phyloP scores from a whole-genome alignment of 163 green algal genomes.

The Scenedesmus sp. region DNA sequence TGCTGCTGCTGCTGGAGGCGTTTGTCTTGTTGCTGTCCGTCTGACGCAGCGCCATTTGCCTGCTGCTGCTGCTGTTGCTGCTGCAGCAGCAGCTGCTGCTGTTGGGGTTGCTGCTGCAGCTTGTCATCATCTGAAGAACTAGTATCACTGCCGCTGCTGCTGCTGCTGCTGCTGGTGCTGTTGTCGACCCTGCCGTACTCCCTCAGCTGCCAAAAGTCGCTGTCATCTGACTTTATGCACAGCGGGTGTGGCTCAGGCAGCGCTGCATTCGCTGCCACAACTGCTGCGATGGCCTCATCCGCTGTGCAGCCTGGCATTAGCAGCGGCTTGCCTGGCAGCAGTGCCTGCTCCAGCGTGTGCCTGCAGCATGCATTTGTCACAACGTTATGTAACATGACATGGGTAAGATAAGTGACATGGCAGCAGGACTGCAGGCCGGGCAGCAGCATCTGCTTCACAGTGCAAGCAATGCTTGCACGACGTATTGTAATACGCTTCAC shows the following conservation, averaged over 20 bases:
- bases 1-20: neutral
- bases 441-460: neutral
- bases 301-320: slow-evolving; percentile 10
- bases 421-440: too few species aligned
- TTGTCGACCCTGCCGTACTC: neutral
- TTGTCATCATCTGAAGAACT: too few species aligned
- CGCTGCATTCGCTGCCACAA: slow-evolving; percentile 24
- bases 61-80: neutral
- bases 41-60: neutral
- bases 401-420: too few species aligned
- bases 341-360: slow-evolving; percentile 2
- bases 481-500: too few species aligned
- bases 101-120: neutral
- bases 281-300: slow-evolving; percentile 35
- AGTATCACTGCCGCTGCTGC: neutral
- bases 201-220: slow-evolving; percentile 34
- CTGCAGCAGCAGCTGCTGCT: neutral
- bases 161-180: neutral
- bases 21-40: neutral
- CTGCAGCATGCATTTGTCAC: neutral
- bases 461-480: too few species aligned
- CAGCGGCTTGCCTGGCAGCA: neutral
- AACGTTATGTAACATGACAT: neutral
- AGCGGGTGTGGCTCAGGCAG: neutral
- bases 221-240: slow-evolving; percentile 30